Conservation (phyloP, 2,329 filamentous ascomycete genomes). For the Sarocladium brachiariae region DNA sequence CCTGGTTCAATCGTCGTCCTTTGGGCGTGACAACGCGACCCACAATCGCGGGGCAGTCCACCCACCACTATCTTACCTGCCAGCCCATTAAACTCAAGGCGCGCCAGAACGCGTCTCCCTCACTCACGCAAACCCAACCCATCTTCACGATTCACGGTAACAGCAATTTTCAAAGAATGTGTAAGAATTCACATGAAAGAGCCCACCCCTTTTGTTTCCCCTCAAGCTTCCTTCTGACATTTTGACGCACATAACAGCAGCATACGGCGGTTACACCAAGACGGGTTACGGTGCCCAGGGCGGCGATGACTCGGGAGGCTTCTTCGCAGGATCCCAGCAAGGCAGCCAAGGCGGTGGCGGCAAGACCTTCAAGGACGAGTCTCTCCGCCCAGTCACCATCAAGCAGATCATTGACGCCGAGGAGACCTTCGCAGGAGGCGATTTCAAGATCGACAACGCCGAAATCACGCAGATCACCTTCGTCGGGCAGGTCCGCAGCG, state of each 20-base stretch:
- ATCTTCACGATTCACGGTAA: slow-evolving; percentile 7
- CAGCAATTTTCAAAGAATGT: slow-evolving; percentile 22
- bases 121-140: slow-evolving; percentile 2
- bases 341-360: slow-evolving; percentile 45
- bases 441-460: slow-evolving; percentile 76
- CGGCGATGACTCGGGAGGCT: slow-evolving; percentile 56
- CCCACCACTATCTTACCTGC: too few relatives aligned
- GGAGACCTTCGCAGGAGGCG: slow-evolving; percentile 63
- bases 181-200: slow-evolving; percentile 16
- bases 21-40: too few relatives aligned
- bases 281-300: slow-evolving; percentile 45
- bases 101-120: slow-evolving; percentile 14
- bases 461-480: slow-evolving; percentile 69
- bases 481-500: slow-evolving; percentile 82
- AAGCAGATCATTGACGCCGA: slow-evolving; percentile 86
- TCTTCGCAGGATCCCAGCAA: slow-evolving; percentile 51
- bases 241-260: slow-evolving; percentile 25
- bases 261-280: slow-evolving; percentile 43
- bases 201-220: neutral
- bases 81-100: slow-evolving; percentile 9
- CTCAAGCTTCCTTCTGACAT: neutral
- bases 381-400: slow-evolving; percentile 86
- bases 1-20: too few relatives aligned
- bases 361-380: slow-evolving; percentile 68
- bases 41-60: slow-evolving; percentile 13